phyloP scores from a whole-genome alignment of 108 stramenopile species.

The Nitzschia sp. region DNA sequence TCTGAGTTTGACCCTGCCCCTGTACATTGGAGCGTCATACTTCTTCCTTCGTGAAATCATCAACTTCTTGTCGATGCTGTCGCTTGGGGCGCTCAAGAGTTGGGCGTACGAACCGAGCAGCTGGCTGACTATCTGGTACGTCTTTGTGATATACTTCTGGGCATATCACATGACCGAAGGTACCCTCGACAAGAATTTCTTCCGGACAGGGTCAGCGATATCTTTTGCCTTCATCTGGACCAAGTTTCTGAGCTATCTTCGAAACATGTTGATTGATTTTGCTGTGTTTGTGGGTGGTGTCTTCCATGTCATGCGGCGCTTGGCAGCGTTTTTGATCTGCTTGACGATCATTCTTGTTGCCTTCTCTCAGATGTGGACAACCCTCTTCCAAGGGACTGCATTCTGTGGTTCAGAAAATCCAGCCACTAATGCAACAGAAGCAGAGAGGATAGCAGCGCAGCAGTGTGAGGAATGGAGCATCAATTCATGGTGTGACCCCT shows the following conservation, averaged over 20 bases:
- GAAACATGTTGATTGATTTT: conserved; percentile 61
- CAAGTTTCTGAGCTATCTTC: conserved; percentile 48
- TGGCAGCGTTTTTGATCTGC: conserved; percentile 55
- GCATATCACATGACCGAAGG: conserved; percentile 51
- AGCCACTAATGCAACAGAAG: not conserved
- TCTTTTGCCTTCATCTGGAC: conserved; percentile 41
- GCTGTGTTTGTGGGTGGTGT: conserved; percentile 65
- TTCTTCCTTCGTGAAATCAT: conserved; percentile 72
- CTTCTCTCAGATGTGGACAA: conserved; percentile 64
- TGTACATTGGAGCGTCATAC: conserved; percentile 65
- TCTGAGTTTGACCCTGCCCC: not conserved
- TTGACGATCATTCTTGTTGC: conserved; percentile 60
- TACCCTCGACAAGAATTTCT: conserved; percentile 20
- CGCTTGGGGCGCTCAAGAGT: conserved; percentile 54
- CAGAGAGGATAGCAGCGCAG: conserved; percentile 6
- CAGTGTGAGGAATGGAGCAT: conserved; percentile 10
- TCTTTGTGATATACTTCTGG: conserved; percentile 54
- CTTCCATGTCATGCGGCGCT: conserved; percentile 51
- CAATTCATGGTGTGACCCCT: conserved; percentile 54
- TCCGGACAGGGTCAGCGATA: conserved; percentile 46
- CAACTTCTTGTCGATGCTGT: conserved; percentile 54
- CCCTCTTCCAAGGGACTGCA: conserved; percentile 40
- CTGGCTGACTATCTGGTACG: conserved; percentile 58
- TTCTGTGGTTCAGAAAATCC: conserved; percentile 20
- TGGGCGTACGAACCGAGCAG: conserved; percentile 70